phyloP scores from a whole-genome alignment of 1,284 basidiomycete species.

The Puccinia coronata region DNA sequence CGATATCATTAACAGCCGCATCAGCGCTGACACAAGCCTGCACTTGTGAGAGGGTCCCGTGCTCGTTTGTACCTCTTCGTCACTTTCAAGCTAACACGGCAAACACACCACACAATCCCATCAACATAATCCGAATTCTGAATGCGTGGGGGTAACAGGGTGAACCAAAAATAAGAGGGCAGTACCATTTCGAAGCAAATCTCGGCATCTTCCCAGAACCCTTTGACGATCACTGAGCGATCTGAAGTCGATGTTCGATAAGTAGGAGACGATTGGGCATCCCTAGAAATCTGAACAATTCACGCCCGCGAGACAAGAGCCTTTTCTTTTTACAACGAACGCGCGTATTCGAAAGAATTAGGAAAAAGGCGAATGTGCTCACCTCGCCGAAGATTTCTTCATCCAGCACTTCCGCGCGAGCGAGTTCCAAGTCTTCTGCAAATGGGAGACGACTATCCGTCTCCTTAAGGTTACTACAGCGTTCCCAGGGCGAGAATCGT shows the following conservation, averaged over 20 bases:
- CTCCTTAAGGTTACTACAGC: not conserved
- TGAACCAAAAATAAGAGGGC: not conserved
- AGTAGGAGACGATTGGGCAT: slow-evolving; percentile 26
- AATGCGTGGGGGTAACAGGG: not conserved
- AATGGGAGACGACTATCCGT: not conserved
- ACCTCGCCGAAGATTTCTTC: slow-evolving; percentile 49
- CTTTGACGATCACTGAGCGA: slow-evolving; percentile 33
- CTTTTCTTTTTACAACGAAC: slow-evolving; percentile 5
- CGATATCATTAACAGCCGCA: slow-evolving; percentile 41
- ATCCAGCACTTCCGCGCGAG: slow-evolving; percentile 41
- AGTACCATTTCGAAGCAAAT: slow-evolving; percentile 48
- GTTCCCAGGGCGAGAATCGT: slow-evolving; percentile 41
- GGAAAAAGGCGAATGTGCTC: slow-evolving; percentile 6
- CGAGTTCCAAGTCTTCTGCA: slow-evolving; percentile 27
- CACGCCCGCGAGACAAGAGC: slow-evolving; percentile 5
- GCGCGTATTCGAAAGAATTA: not conserved
- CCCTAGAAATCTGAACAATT: slow-evolving; percentile 46
- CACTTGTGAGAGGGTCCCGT: not conserved
- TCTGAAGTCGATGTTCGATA: slow-evolving; percentile 36
- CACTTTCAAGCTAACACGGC: slow-evolving; percentile 43
- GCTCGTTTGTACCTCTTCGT: not conserved
- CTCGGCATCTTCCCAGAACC: slow-evolving; percentile 31
- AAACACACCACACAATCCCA: not conserved
- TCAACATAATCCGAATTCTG: not conserved
- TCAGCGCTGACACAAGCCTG: slow-evolving; percentile 37